Percentiles rank a stretch among this genome's conserved stretches.
Evolutionary conservation across 2,329 filamentous ascomycete genomes (phyloP).

Genomic region (Beauveria sp.): DNA sequence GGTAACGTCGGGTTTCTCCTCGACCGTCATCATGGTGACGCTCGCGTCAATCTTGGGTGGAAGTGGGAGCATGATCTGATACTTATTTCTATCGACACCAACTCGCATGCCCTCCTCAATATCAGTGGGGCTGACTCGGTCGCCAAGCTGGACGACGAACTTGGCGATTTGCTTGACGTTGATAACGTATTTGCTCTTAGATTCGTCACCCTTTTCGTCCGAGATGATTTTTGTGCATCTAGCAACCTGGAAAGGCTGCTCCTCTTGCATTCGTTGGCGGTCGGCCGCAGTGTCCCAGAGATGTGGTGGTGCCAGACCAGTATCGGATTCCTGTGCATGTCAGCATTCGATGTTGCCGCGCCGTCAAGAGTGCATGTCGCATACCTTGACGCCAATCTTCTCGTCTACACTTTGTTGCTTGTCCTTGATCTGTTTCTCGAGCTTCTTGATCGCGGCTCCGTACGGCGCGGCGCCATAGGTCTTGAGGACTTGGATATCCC

Average conservation of each 20-base stretch:
- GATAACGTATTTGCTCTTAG: slow-evolving; percentile 99
- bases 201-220: slow-evolving; percentile 82
- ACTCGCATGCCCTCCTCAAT: slow-evolving; percentile 99
- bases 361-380: background rate
- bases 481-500: slow-evolving; percentile 98
- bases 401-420: slow-evolving; percentile 97
- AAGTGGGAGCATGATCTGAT: slow-evolving; percentile 92
- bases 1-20: slow-evolving; percentile 98
- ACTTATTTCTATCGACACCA: slow-evolving; percentile 97
- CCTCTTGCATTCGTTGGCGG: slow-evolving; percentile 95
- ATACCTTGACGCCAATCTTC: slow-evolving; percentile 84
- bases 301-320: slow-evolving; percentile 93
- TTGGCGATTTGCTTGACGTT: slow-evolving; percentile 99
- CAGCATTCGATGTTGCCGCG: slow-evolving; percentile 17
- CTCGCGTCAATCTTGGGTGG: slow-evolving; percentile 98
- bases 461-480: slow-evolving; percentile 98
- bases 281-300: slow-evolving; percentile 98
- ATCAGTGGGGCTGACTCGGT: slow-evolving; percentile 94
- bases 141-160: slow-evolving; percentile 95
- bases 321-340: slow-evolving; percentile 79
- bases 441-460: slow-evolving; percentile 85
- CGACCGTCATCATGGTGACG: slow-evolving; percentile 99
- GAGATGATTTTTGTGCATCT: slow-evolving; percentile 98
- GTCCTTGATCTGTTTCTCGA: slow-evolving; percentile 99
- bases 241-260: slow-evolving; percentile 94